Evolutionary conservation across 2,329 filamentous ascomycete genomes (phyloP).

Genomic region (Fusarium concolor): DNA sequence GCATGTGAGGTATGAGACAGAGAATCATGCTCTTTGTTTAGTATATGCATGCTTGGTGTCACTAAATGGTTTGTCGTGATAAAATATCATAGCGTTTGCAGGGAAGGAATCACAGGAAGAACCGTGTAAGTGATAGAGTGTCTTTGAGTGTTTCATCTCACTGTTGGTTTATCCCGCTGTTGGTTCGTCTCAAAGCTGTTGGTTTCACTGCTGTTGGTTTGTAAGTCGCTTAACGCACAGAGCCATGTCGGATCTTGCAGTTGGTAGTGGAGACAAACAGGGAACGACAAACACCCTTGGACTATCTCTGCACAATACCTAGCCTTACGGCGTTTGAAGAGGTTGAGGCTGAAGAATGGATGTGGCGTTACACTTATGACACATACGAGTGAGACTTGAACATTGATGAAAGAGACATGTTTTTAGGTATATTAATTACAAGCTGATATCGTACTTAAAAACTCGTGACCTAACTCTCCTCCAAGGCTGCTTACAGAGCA

Average conservation of each 20-base stretch:
- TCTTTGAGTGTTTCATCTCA: background rate
- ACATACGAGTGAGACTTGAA: no score
- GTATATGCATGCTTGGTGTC: no score
- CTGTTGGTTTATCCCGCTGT: no score
- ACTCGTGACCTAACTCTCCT: background rate
- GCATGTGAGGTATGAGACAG: no score
- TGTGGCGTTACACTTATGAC: background rate
- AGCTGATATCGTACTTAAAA: conserved; percentile 17
- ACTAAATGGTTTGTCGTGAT: background rate
- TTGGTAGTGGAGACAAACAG: background rate
- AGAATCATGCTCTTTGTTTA: background rate
- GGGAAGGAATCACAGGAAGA: background rate
- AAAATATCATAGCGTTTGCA: background rate
- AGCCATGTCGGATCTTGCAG: no score
- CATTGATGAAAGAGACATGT: background rate
- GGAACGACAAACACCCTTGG: background rate
- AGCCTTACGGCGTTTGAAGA: no score
- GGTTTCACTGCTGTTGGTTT: background rate
- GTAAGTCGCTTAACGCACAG: background rate
- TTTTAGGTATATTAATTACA: conserved; percentile 28
- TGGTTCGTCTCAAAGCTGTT: background rate
- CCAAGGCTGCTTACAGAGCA: conserved; percentile 43
- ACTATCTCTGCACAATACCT: background rate
- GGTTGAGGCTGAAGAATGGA: background rate
- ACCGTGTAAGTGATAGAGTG: no score